A percentile compares a stretch with the other conserved stretches of the same genome.
Conservation (phyloP, 202 grass and related monocot genomes). For the Setaria viridis region DNA sequence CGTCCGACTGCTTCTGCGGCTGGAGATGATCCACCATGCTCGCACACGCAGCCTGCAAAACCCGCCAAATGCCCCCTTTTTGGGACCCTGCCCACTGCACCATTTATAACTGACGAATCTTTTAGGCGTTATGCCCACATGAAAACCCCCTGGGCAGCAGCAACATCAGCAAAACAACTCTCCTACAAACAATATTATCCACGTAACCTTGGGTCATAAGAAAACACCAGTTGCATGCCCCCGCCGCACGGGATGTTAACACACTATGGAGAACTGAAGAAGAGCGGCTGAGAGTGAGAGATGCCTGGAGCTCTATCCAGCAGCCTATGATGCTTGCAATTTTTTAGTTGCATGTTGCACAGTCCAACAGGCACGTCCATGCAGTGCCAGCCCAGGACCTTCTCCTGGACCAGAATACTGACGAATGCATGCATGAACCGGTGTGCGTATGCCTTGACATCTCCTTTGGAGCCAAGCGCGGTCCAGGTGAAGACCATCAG, state of each 20-base stretch:
- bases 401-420: slow-evolving; percentile 31
- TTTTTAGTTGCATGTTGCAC: slow-evolving; percentile 3
- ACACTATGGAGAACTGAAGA: slow-evolving; percentile 9
- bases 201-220: background rate
- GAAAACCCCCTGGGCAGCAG: slow-evolving; percentile 16
- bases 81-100: background rate
- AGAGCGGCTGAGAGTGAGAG: background rate
- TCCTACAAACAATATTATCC: background rate
- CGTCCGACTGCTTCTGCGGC: background rate
- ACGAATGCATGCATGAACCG: slow-evolving; percentile 28
- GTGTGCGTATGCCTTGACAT: slow-evolving; percentile 21
- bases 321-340: background rate
- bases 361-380: background rate
- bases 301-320: background rate
- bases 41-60: background rate
- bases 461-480: slow-evolving; percentile 25
- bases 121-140: slow-evolving; percentile 18
- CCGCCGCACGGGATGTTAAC: background rate
- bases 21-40: background rate
- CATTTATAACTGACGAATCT: background rate
- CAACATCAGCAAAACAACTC: background rate
- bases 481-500: slow-evolving; percentile 54
- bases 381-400: background rate
- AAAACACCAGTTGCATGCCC: background rate
- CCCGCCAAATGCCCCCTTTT: background rate